phyloP scores from a whole-genome alignment of 768 basidiomycete species.

The Pluteus cervinus region DNA sequence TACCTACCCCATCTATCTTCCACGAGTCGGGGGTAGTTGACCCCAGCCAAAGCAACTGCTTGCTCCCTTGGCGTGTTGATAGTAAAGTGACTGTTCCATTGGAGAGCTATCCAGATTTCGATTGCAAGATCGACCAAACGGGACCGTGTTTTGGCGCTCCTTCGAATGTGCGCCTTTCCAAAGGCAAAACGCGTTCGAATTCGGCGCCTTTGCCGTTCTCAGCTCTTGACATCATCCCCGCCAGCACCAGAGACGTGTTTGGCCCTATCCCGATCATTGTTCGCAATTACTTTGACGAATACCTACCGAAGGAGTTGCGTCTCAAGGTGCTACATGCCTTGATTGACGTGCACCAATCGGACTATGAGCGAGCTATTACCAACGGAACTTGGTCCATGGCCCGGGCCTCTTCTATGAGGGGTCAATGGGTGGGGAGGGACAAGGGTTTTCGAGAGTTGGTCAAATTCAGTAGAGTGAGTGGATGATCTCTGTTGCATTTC shows the following conservation, averaged over 20 bases:
- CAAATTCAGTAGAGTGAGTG: constrained; percentile 70
- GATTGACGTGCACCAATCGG: constrained; percentile 52
- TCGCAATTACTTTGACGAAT: constrained; percentile 62
- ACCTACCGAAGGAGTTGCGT: constrained; percentile 67
- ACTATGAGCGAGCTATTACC: constrained; percentile 38
- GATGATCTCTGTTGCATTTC: constrained; percentile 5
- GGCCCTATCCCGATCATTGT: constrained; percentile 41
- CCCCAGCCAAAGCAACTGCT: not conserved
- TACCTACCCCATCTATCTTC: too few relatives aligned
- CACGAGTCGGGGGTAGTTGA: too few relatives aligned
- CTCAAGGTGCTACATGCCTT: constrained; percentile 53
- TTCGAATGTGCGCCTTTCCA: constrained; percentile 20
- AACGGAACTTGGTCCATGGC: constrained; percentile 54
- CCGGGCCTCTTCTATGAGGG: constrained; percentile 54
- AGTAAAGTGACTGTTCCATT: too few relatives aligned
- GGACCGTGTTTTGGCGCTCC: constrained; percentile 4
- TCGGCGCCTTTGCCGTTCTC: constrained; percentile 62
- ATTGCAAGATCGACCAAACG: not conserved
- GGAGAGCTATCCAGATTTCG: constrained; percentile 3
- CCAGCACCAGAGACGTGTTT: constrained; percentile 43
- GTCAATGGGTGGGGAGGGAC: constrained; percentile 72
- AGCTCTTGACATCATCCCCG: constrained; percentile 53
- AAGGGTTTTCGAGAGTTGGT: constrained; percentile 74
- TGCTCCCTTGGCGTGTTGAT: constrained; percentile 2
- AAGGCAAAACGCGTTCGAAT: constrained; percentile 52